Percentiles rank a stretch among this genome's conserved stretches.
Evolutionary conservation across 2,329 filamentous ascomycete genomes (phyloP).

Genomic region (Paraphaeosphaeria minitans): DNA sequence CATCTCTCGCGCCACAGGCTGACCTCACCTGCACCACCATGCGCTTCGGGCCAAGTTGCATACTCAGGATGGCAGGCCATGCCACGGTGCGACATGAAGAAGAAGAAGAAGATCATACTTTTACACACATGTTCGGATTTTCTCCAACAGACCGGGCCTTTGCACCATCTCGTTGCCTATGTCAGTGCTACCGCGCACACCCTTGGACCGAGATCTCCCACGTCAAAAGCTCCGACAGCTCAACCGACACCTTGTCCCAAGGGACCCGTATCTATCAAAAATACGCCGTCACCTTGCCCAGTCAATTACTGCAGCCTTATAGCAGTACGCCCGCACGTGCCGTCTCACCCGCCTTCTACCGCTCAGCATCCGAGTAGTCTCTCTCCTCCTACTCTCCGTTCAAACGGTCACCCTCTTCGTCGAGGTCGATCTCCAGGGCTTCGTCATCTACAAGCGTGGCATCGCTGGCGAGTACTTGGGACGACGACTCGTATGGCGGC

Average conservation of each 20-base stretch:
- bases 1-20: neutral
- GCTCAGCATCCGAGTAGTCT: neutral
- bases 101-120: neutral
- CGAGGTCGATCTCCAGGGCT: neutral
- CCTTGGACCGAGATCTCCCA: neutral
- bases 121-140: neutral
- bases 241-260: neutral
- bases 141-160: neutral
- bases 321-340: neutral
- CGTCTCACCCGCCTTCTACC: neutral
- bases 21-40: neutral
- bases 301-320: neutral
- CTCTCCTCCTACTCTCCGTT: neutral
- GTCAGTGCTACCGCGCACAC: neutral
- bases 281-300: neutral
- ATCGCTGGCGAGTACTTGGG: neutral
- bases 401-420: neutral
- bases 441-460: neutral
- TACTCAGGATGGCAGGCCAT: neutral
- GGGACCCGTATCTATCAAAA: neutral
- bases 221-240: neutral
- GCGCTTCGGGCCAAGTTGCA: neutral
- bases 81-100: neutral
- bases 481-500: neutral
- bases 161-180: neutral